Percentiles rank a stretch among this genome's conserved stretches.
phyloP scores from a whole-genome alignment of 2,329 filamentous ascomycete genomes.

The Zymoseptoria tritici region DNA sequence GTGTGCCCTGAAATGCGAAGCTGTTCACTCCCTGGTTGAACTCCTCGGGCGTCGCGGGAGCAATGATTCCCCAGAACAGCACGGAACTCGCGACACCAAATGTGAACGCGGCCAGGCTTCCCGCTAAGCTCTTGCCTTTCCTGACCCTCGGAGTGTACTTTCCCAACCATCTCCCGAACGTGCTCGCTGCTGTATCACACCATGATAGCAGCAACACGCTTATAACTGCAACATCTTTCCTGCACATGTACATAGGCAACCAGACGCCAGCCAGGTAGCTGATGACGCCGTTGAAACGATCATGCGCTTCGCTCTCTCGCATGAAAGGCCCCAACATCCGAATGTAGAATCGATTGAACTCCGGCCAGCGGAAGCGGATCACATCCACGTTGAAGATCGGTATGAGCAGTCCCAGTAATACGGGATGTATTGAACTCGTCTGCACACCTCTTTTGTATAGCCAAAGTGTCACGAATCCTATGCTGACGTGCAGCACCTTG shows the following conservation, averaged over 20 bases:
- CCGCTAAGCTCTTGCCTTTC: constrained; percentile 83
- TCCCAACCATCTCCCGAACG: constrained; percentile 84
- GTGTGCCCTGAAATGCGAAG: constrained; percentile 73
- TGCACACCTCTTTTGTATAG: constrained; percentile 77
- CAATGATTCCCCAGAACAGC: constrained; percentile 83
- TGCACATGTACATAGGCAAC: constrained; percentile 75
- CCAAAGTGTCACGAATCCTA: constrained; percentile 86
- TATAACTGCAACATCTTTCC: constrained; percentile 88
- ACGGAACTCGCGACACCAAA: constrained; percentile 76
- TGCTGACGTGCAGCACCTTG: constrained; percentile 88
- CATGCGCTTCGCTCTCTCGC: constrained; percentile 84
- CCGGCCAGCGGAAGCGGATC: constrained; percentile 71
- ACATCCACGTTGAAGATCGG: constrained; percentile 79
- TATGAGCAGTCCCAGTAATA: constrained; percentile 70
- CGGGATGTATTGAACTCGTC: constrained; percentile 70
- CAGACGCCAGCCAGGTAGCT: constrained; percentile 91
- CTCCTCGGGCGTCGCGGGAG: constrained; percentile 42
- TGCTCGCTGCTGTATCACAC: constrained; percentile 96
- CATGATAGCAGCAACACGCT: constrained; percentile 85
- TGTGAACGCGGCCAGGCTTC: constrained; percentile 73
- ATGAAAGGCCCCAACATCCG: constrained; percentile 78
- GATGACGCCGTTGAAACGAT: constrained; percentile 92
- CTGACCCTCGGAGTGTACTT: constrained; percentile 80
- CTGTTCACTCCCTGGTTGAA: constrained; percentile 43
- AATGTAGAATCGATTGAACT: constrained; percentile 84